Base-by-base conservation (phyloP, 345 rosid genomes). In the Hevea brasiliensis region DNA sequence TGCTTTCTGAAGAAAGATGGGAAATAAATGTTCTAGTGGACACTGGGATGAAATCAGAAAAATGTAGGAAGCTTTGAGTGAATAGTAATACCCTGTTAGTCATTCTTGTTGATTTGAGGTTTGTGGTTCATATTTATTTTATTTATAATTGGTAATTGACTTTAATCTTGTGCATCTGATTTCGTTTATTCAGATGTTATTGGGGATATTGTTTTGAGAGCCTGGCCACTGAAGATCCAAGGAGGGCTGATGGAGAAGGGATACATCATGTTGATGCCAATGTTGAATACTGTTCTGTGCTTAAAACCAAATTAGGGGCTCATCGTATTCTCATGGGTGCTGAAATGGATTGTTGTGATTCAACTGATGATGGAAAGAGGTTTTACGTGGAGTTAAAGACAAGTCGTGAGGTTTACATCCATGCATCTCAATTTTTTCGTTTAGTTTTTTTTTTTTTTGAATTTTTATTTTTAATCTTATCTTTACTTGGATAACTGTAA, bases 181-280 rank as follows among this genome's bases (percentile, higher is more conserved):
- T 71, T 65, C 76, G 6, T 69, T 73, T 8, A 50, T 67, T 71
- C 82, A 95, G 99, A 85, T 88, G 94, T 85, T 95, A 95, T 65
- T 92, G 98, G 99, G 99, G 98, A 67, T 95, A 92, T 82, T 89
- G 93, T 80, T 95, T 95, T 60, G 99, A 95, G 88, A 84, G 83
- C 83, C 90, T 95, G 74, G 99, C 98, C 60, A 92, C 98, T 15
- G 98, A 91, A 82, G 94, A 91, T 87, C 86, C 96, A 61, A 84
- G 82, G 74, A 89, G 97, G 83, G 90, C 76, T 68, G 86, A 83
- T 72, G 97, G 96, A 59, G 92, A 90, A 85, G 88, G 82, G 63
- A 87, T 92, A 81, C 96, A 88, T 77, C 90, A 92, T 70, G 79
- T 90, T 58, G 91, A 94, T 84, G 90, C 98, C 73, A 94, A 94